Base-by-base conservation (phyloP, 495 filamentous ascomycete genomes). In the Astrothelium macrocarpum region DNA sequence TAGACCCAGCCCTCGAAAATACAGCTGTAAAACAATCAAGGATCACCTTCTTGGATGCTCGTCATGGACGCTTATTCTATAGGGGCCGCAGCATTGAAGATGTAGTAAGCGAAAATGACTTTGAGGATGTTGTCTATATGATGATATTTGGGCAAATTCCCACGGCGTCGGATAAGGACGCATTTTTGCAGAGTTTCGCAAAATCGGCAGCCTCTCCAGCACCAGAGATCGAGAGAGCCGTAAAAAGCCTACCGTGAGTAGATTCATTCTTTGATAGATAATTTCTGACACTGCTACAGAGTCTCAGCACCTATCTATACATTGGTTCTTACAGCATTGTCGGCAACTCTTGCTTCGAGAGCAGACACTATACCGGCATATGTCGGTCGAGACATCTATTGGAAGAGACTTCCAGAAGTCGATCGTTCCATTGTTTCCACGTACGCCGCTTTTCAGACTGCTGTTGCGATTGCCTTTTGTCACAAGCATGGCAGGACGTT, bases 381-480 rank as follows among this genome's bases (percentile, higher is more conserved):
- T 39, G 34, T 39, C 14, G 34, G 34, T 14, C 34, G 14, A 39
- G 34, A 39, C 14, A 5, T 39, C 34, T 39, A 39, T 14, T 39
- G 34, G 34, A 39, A 39, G 34, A 39, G 14, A 5, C 34, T 39
- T 39, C 5, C 34, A 39, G 34, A 39, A 14, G 14, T 39, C 34
- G 34, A 39, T 39, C 34, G 34, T 5, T 39, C 34, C 34, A 39
- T 39, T 14, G 34, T 39, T 39, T 14, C 5, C 14, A 25, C 18
- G 7, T 31, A 1, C 31, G 31, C 39, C 60, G 56, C 63, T 25
- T 67, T 67, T 58, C 65, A 67, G 60, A 67, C 65, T n/a, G 61
- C 65, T 18, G 61, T 67, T 25, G 65, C 65, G 4, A 61, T 60
- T 34, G 62, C 62, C 34, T 39, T 39, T 39, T 39, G 34, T 14